Base-by-base conservation (phyloP, 345 rosid genomes). In the Eucalyptus cladocalyx region DNA sequence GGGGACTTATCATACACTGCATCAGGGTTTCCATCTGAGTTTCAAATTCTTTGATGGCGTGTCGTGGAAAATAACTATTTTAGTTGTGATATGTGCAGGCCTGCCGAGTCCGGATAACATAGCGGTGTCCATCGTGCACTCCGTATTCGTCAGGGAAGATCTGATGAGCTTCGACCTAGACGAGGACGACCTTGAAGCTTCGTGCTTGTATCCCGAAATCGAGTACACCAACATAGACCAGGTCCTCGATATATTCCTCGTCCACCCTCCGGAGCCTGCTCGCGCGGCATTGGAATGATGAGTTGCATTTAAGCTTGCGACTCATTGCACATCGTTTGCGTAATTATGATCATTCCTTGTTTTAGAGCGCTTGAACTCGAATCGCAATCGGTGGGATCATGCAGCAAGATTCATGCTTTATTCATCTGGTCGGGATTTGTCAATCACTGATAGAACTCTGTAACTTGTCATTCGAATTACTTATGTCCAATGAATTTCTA, bases 191-290 rank as follows among this genome's bases (percentile, higher is more conserved):
- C 16, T 89, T 23, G 93, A 93, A 53, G 91, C 88, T 76, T 88
- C 92, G 10, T 48, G 15, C 42, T 42, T 93, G 26, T 91, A 91
- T 87, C 91, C 93, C 26, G 93, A 91, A 62, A 62, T 26, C 30
- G 48, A 88, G 16, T 86, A 88, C 87, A 89, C 86, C 19, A 32
- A 89, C 13, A 30, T 89, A 0, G 89, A 91, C 72, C 89, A 88
- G 48, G 90, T 93, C 81, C 92, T 93, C 54, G 93, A 93, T 87
- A 30, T 90, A 72, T 90, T 93, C 69, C 90, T 92, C 13, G 11
- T 37, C 26, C 48, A 91, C 18, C 92, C 91, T 15, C 42, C 56
- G 12, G 90, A 90, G 9, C 91, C 92, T 13, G 80, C 92, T 17
- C 6, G 3, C 9, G 89, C 91, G n/a, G 90, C 92, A 4, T 89